Base-by-base conservation (phyloP, 768 basidiomycete species). In the Suillus clintonianus region DNA sequence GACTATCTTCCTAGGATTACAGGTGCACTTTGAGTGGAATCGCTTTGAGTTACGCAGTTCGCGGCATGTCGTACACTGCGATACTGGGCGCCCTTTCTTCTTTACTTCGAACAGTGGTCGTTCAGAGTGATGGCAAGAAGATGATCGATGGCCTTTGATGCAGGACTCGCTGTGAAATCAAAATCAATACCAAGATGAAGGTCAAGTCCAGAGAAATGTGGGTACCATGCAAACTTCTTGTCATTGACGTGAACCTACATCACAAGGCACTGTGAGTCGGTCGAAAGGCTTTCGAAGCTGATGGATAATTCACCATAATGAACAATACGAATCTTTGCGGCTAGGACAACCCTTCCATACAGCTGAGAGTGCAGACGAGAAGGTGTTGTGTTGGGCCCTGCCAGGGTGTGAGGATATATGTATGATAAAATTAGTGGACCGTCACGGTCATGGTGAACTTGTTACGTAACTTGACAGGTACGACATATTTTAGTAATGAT, bases 61-160 rank as follows among this genome's bases (percentile, higher is more conserved):
- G 41, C 93, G 87, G 72, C 95, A 97, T 68, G 87, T 88, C 60
- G 86, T 83, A 77, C 95, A 97, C 74, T 97, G 95, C 8, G 95
- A 94, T 17, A 94, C 86, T 0, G 95, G 95, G 8, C 95, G 84
- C 2, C 95, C 95, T 74, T 97, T 95, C 81, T 91, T 92, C 82
- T 95, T 93, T 63, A 97, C 89, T 74, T 96, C 93, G 66, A 92
- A 95, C n/a, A 97, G 81, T 5, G 94, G 94, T 22, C 95, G 83
- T 68, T 94, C 92, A 36, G 87, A 87, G 72, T 97, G 95, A 55
- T 85, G 85, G 74, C 95, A 97, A 15, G 87, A 87, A 3, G 94
- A 94, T 14, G 95, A 95, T 60, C 95, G 88, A 71, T 97, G 95
- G 0, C 95, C 95, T 78, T 95, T 95, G 74, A 96, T 95, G 76